Base-by-base conservation (phyloP, 192 early-diverging fungal species). In the Paraglomus occultum region DNA sequence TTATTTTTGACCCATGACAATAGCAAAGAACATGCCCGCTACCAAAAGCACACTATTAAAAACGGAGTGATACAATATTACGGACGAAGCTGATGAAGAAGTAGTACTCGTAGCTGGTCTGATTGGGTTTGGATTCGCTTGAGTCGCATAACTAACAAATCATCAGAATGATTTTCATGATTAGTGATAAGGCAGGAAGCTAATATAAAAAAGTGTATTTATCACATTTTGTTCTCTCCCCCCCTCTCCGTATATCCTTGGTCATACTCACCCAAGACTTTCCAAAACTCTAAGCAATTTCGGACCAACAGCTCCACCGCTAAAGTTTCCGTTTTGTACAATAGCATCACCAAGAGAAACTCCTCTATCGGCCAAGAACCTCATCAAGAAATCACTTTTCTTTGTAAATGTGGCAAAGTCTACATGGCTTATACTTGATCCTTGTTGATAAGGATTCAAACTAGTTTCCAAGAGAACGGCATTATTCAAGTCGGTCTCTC, bases 341-440 rank as follows among this genome's bases (percentile, higher is more conserved):
- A 76, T 57, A 43, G 57, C 71, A 38, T 70, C 14, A 17, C 50
- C n/a, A 14, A 82, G 46, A 15, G 61, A 48, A 17, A 82, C 54
- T 44, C 80, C 80, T 17, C 50, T 71, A 17, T 79, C 71, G 43
- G 65, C 51, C 54, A 76, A 63, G 52, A 74, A 82, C 14, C 69
- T 64, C 80, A 82, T 82, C 3, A 82, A 62, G 65, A 77, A 82
- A 60, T 82, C 77, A n/a, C 46, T 12, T 17, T 67, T 66, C 17
- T 64, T 64, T 1, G 67, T 17, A 55, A 79, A 82, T 12, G 46
- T 51, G 3, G 6, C 8, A 39, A 73, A 74, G 53, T 82, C 80
- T 22, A 79, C 67, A 65, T 82, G 80, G 10, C 75, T 71, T 4
- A 82, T 39, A 38, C 73, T 73, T 6, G 80, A 82, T 2, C 78